Evolutionary conservation across 192 early-diverging fungal species (phyloP), one percentile per base, ranked within the genome.

Genomic region (Podila minutissima): DNA sequence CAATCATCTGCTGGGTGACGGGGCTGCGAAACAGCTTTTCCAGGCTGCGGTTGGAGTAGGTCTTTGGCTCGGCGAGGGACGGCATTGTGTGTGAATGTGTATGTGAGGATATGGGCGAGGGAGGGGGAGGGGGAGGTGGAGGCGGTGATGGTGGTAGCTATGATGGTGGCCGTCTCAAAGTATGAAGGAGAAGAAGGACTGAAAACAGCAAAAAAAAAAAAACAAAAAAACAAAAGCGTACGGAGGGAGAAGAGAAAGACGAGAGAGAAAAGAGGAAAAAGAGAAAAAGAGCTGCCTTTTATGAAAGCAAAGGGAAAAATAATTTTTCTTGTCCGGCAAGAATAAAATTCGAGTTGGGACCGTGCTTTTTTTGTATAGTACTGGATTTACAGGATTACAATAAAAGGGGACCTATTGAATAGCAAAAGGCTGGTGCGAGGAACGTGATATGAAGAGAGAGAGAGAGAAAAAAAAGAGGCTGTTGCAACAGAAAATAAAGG

Each of bases 341-440:
- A 79, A 79, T 79, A 79, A 79, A 79, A 79, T 79, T 79, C 76
- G 72, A 72, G 69, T 70, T 50, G 66, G 76, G 76, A 71, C 76
- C 29, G 70, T 62, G 67, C 64, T 49, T 49, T 67, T 46, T 61
- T 22, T 61, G 41, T n/a, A 48, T 20, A 9, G 15, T 57, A 46
- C 67, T 58, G 67, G 29, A 10, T 49, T 49, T 32, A 22, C 1
- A 9, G 58, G 57, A 46, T 46, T 46, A 46, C 41, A 46, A 17
- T 46, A 46, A 0, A 46, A 46, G 41, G 41, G 41, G 12, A 46
- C 41, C 41, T 13, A 46, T 46, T 46, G 15, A 46, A 46, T 46
- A 46, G 57, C 19, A 15, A 28, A 35, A 22, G 1, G 37, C 66
- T 59, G 66, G 55, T 59, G 26, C 35, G 29, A 10, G 17, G 31